These are phyloP conservation scores for Rhizopogon sp. DNA, from an alignment of 768 basidiomycete species.

Conservation along the genomic window DNA sequence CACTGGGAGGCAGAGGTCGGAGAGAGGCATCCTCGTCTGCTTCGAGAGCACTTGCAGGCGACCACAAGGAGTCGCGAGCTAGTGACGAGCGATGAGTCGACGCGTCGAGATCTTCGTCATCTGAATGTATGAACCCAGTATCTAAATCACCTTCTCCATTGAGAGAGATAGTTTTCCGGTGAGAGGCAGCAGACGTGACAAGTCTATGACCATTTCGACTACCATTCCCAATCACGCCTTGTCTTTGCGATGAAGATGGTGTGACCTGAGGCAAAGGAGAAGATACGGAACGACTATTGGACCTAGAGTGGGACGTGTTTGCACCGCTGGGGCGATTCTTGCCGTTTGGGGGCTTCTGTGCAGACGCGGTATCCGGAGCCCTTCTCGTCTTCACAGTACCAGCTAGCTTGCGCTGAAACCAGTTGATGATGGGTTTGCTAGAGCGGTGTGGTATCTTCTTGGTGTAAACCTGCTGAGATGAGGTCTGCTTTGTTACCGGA, in stretches of 20 bases:
- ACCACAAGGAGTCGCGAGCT: slow-evolving; percentile 75
- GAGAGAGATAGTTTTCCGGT: slow-evolving; percentile 60
- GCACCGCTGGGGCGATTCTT: slow-evolving; percentile 12
- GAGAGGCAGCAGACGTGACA: slow-evolving; percentile 20
- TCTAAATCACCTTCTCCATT: slow-evolving; percentile 50
- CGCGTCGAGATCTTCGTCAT: slow-evolving; percentile 39
- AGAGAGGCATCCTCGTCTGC: slow-evolving; percentile 95
- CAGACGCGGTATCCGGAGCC: slow-evolving; percentile 25
- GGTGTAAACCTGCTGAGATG: slow-evolving; percentile 30
- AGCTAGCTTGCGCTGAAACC: slow-evolving; percentile 84
- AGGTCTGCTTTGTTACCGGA: slow-evolving; percentile 17
- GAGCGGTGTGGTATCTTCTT: slow-evolving; percentile 67
- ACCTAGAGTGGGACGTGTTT: slow-evolving; percentile 11
- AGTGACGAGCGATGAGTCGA: slow-evolving; percentile 50
- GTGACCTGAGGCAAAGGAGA: slow-evolving; percentile 21
- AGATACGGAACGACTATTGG: slow-evolving; percentile 23
- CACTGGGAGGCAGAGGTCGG: slow-evolving; percentile 83
- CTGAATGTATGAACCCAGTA: slow-evolving; percentile 30
- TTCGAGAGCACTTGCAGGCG: slow-evolving; percentile 68
- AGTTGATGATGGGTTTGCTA: slow-evolving; percentile 84
- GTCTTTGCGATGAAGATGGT: slow-evolving; percentile 20
- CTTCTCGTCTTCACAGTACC: slow-evolving; percentile 60
- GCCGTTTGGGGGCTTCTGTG: slow-evolving; percentile 9
- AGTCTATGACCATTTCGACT: slow-evolving; percentile 8
- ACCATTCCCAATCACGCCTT: slow-evolving; percentile 13